Base-by-base conservation (phyloP, 441 rosid genomes). In the Raphanus hybrid region DNA sequence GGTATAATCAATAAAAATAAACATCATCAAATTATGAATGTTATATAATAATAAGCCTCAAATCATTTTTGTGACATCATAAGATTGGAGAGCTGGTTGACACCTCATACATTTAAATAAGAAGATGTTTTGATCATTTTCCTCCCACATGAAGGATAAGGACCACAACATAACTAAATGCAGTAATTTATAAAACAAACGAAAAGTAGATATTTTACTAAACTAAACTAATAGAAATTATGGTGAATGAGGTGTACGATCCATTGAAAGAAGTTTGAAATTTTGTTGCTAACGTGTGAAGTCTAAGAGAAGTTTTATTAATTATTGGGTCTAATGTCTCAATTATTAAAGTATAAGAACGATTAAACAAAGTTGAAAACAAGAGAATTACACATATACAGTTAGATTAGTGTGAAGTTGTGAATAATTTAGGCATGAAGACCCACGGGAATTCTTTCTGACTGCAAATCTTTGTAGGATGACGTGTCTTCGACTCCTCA, bases 131-230 rank as follows among this genome's bases (percentile, higher is more conserved):
- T 14, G 23, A 70, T 70, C 74, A 37, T 57, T 70, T 35, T 20
- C 59, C 58, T 20, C 55, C 45, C 64, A 70, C 65, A 70, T 37
- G 64, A 70, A 70, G 74, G 64, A 69, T 43, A 69, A 69, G 73
- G 74, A 70, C 74, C 74, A 70, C 74, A 37, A 58, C 65, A 37
- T 58, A 57, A 18, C 26, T 58, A 57, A 70, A 57, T 58, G 43
- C 37, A 37, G 65, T 15, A 52, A 15, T 52, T 6, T n/a, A 18
- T 39, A 70, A 39, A 70, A 8, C 37, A 54, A 69, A 32, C 39
- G 11, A 52, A 15, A 54, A 69, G 3, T 37, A 37, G 5, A 37
- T 12, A 6, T 52, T 50, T 35, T 55, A 35, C 64, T 55, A 37
- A 55, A 54, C 6, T 57, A 55, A 16, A 34, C 12, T 34, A 32